Base-by-base conservation (phyloP, 805 yeast genomes). In the Yarrowia phangngaensis region DNA sequence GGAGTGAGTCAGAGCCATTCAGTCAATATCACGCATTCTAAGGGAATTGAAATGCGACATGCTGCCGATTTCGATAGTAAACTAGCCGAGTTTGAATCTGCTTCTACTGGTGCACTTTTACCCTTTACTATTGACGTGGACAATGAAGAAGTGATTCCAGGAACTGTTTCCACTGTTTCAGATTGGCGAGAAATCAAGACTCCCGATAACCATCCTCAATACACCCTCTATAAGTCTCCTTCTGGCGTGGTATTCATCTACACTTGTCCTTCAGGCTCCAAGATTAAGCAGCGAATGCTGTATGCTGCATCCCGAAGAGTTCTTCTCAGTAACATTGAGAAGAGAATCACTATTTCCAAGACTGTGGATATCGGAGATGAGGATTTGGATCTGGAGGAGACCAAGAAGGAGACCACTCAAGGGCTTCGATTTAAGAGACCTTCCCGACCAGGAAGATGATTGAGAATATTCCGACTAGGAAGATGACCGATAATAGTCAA, bases 221-320 rank as follows among this genome's bases (percentile, higher is more conserved):
- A 50, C 23, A 45, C 45, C 2, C 30, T 50, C 8, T 50, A 45
- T 22, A 31, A 31, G 35, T 16, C 51, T 8, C 26, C 31, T 34
- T 57, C 59, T 28, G 76, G 48, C 1, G 47, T 51, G 26, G 58
- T 76, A 24, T 88, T 90, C 63, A 76, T 89, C 23, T 86, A 86
- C 62, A 74, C 90, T 6, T 89, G 96, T 64, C 97, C 98, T 3
- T 79, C 94, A 0, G 88, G 89, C 1, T 82, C 95, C 32, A 81
- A 80, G 65, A 92, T 92, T 30, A 84, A 82, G 64, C 92, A 88
- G 46, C 75, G 97, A 58, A 90, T 90, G 97, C 64, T 88, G 43
- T 87, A 88, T 60, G 97, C 98, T 1, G 76, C 95, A 3, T 82
- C 82, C 53, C 82, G 71, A 19, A 55, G 57, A 30, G 56, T 64